These are phyloP conservation scores for Emericellopsis atlantica DNA, from an alignment of 2,329 filamentous ascomycete genomes.

Conservation along the genomic window DNA sequence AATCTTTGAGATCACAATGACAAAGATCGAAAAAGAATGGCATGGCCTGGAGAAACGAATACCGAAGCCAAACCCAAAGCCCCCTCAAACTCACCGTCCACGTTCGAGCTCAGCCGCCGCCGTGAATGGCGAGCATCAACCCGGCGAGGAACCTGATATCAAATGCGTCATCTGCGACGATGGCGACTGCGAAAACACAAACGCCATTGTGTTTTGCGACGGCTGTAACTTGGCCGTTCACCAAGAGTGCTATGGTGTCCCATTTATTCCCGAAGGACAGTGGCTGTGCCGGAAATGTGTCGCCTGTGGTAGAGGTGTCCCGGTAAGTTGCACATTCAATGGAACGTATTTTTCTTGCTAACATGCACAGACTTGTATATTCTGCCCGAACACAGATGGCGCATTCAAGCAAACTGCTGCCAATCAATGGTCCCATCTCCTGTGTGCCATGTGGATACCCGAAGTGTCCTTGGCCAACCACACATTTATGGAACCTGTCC, in stretches of 20 bases:
- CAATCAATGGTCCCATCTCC: conserved; percentile 90
- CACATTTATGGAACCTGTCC: conserved; percentile 96
- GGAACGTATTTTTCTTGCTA: neutral
- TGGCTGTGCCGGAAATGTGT: conserved; percentile 98
- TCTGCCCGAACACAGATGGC: conserved; percentile 94
- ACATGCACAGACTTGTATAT: conserved; percentile 67
- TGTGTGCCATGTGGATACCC: conserved; percentile 97
- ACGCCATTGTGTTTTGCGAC: conserved; percentile 97
- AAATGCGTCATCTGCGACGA: conserved; percentile 98
- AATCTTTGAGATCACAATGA: conserved; percentile 95
- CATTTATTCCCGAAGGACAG: conserved; percentile 96
- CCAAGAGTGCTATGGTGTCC: conserved; percentile 97
- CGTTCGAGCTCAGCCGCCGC: conserved; percentile 89
- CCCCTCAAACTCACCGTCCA: conserved; percentile 85
- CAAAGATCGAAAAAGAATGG: conserved; percentile 98
- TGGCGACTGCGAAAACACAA: conserved; percentile 98
- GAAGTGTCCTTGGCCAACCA: conserved; percentile 92
- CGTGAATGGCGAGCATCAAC: conserved; percentile 80
- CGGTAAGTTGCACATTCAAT: conserved; percentile 36
- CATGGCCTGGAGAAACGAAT: conserved; percentile 92
- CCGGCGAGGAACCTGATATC: conserved; percentile 85
- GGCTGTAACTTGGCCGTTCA: conserved; percentile 96
- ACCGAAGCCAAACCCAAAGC: conserved; percentile 92
- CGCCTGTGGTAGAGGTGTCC: conserved; percentile 81
- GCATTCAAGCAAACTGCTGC: conserved; percentile 97